Percentiles rank a stretch among this genome's conserved stretches.
Conservation (phyloP, 2,329 filamentous ascomycete genomes). For the Penicillium janthinellum region DNA sequence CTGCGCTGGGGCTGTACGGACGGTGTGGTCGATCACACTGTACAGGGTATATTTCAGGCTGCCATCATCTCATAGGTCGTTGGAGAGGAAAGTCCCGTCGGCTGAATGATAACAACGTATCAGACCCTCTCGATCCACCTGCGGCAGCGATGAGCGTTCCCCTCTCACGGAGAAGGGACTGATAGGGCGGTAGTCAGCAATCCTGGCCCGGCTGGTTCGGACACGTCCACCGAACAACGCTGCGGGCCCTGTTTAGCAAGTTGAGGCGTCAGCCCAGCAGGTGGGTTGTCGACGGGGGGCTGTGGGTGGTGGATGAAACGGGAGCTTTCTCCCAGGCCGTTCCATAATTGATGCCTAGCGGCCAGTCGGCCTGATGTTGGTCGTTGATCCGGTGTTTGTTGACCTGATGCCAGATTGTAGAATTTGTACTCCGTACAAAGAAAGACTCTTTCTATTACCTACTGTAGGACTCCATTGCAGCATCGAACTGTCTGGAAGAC, state of each 20-base stretch:
- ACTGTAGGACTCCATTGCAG: background rate
- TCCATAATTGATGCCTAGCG: background rate
- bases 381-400: background rate
- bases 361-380: background rate
- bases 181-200: constrained; percentile 10
- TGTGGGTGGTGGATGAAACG: background rate
- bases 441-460: too few relatives aligned
- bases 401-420: background rate
- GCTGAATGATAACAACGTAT: constrained; percentile 12
- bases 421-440: background rate
- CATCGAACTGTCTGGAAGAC: background rate
- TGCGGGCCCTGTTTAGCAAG: constrained; percentile 5
- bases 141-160: background rate
- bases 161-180: constrained; percentile 1
- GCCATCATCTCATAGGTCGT: constrained; percentile 19
- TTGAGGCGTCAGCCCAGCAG: constrained; percentile 9
- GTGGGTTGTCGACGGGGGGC: constrained; percentile 2
- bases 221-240: constrained; percentile 16
- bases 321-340: background rate
- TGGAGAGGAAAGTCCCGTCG: constrained; percentile 19
- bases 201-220: constrained; percentile 22
- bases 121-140: constrained; percentile 17
- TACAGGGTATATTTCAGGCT: background rate
- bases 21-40: background rate
- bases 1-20: background rate